Evolutionary conservation across 1,139 yeast species (phyloP).

Genomic region (Nakaseomyces kungkrabaensis): DNA sequence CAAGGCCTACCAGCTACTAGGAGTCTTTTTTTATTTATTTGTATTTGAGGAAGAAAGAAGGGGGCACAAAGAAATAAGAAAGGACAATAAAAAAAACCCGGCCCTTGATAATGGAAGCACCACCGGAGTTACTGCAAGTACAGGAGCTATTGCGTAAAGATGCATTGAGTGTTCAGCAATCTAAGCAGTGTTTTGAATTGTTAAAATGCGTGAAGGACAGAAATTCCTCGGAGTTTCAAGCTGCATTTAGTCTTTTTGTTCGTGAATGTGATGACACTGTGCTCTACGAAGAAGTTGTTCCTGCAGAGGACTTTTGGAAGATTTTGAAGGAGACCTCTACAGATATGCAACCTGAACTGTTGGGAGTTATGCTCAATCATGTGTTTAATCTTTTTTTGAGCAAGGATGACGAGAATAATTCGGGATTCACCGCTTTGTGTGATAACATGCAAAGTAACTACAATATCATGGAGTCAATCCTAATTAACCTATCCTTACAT

Average conservation of each 20-base stretch:
- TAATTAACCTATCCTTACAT: slow-evolving; percentile 7
- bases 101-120: neutral
- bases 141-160: neutral
- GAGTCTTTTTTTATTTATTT: too few species aligned
- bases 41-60: neutral
- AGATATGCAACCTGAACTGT: slow-evolving; percentile 1
- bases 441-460: slow-evolving; percentile 4
- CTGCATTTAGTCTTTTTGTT: slow-evolving; percentile 8
- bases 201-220: neutral
- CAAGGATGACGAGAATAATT: neutral
- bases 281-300: slow-evolving; percentile 8
- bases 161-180: slow-evolving; percentile 1
- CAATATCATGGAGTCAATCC: slow-evolving; percentile 10
- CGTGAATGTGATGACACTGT: slow-evolving; percentile 9
- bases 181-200: slow-evolving; percentile 3
- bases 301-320: slow-evolving; percentile 7
- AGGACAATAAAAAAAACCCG: neutral
- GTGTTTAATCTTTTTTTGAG: neutral
- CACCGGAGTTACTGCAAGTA: neutral
- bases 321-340: slow-evolving; percentile 9
- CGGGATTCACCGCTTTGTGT: neutral
- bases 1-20: too few species aligned
- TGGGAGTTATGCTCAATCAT: neutral
- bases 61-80: neutral
- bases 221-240: slow-evolving; percentile 3